Evolutionary conservation across 129 eudicot genomes (phyloP), one percentile per base, ranked within the genome.

Genomic region (Flaveria ramosissima): DNA sequence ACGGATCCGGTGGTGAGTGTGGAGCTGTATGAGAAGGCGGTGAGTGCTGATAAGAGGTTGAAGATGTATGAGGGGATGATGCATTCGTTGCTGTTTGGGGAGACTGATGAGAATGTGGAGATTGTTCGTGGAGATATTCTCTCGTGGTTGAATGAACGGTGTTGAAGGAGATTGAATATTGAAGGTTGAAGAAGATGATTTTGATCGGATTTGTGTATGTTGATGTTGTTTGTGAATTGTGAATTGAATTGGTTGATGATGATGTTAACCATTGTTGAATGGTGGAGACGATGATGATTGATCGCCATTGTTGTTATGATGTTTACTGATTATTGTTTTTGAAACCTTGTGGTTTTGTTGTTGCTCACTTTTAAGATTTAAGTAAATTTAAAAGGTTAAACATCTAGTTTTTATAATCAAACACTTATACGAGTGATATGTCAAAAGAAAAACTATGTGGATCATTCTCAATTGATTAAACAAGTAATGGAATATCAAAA

Each of bases 61-160:
- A 91, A 85, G 90, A 87, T 87, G 26, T 94, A 87, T 45, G 88
- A 87, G 0, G 96, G 96, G 51, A 91, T 94, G 98, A 62, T 87
- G 92, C 98, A 94, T 84, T 88, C 98, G 32, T 80, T 94, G 93
- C 61, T 90, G 89, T 91, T 91, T 26, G 97, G 98, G 11, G 98
- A 95, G 68, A 87, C 94, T 3, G 96, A 95, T 80, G 96, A 91
- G 74, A 91, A 95, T 82, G 89, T 95, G 70, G 97, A 77, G 71
- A 73, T 83, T 78, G 96, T 94, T 32, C 87, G 93, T 20, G 77
- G 76, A 1, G 89, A 95, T 84, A 83, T 95, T 0, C 63, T 95
- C 70, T 24, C 48, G 9, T 95, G 97, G 97, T 79, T 95, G 89
- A 85, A 76, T 72, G 82, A 85, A 32, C 85, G 92, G 19, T 89